Base-by-base conservation (phyloP, 305 asterid species). In the Petunia hybrid region DNA sequence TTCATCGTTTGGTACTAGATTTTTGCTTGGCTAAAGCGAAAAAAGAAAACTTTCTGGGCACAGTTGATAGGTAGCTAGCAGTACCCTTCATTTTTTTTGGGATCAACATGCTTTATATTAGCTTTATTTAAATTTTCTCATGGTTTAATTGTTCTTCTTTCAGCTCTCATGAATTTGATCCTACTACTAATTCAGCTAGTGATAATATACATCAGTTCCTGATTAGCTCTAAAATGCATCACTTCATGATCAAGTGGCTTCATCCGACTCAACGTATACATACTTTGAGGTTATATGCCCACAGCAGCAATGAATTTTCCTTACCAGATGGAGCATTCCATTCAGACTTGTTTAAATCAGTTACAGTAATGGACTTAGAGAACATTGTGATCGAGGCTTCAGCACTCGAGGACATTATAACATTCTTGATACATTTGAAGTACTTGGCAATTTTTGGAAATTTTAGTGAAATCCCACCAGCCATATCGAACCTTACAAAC, bases 1-100 rank as follows among this genome's bases (percentile, higher is more conserved):
- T 74, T 36, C 86, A 83, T 35, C 78, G 64, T 76, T 67, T 83
- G 36, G n/a, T 83, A 51, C 81, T 48, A 14, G 78, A 83, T 4
- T 74, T 83, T 78, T 80, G 81, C 73, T 31, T 83, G 81, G 55
- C 22, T 61, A 83, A 80, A 65, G 83, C 83, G 22, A 41, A 53
- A 55, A 83, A 83, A 80, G 71, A 63, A 40, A 80, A 83, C 73
- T 83, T 83, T 64, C 8, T n/a, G 10, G 22, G 63, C 48, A 16
- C 73, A 64, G 60, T 83, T 73, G 61, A 46, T 46, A 46, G 61
- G 77, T 46, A 77, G 31, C 31, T 22, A 51, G 41, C 1, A 69
- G 22, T 41, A 45, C n/a, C 60, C 35, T 56, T 41, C 75, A 46
- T 63, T 16, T 63, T 8, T 39, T 67, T 41, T 43, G 53, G 75